Conservation (phyloP, 257 asterid genomes). For the Penstemon davidsonii region DNA sequence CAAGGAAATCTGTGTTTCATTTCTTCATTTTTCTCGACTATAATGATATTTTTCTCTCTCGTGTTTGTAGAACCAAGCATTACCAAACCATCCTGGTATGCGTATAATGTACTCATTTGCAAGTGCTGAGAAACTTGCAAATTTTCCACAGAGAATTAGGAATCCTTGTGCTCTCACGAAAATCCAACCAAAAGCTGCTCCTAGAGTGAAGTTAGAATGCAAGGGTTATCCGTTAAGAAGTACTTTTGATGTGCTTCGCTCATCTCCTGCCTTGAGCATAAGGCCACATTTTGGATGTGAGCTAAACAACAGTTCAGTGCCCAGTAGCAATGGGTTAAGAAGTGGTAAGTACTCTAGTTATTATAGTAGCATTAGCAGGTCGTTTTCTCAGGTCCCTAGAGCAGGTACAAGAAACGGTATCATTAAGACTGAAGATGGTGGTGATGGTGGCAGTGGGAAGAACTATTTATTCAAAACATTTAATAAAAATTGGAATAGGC, state of each 20-base stretch:
- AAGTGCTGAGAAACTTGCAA: conserved; percentile 31
- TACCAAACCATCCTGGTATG: conserved; percentile 40
- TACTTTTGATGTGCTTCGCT: conserved; percentile 26
- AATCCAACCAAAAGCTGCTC: conserved; percentile 30
- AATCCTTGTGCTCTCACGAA: conserved; percentile 37
- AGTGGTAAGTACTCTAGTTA: conserved; percentile 31
- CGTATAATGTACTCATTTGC: conserved; percentile 45
- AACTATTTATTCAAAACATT: conserved; percentile 32
- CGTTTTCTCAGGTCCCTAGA: conserved; percentile 52
- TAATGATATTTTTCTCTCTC: background rate
- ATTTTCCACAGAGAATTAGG: conserved; percentile 39
- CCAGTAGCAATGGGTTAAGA: conserved; percentile 36
- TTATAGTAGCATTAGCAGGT: conserved; percentile 40
- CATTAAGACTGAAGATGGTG: conserved; percentile 34
- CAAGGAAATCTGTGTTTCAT: too few species aligned
- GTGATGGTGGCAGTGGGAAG: conserved; percentile 33
- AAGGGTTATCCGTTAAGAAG: conserved; percentile 35
- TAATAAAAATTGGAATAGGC: conserved; percentile 35
- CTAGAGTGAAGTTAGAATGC: conserved; percentile 37
- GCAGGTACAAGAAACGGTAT: conserved; percentile 30
- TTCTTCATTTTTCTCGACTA: too few species aligned
- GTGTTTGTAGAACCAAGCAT: conserved; percentile 48
- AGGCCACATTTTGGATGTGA: conserved; percentile 42
- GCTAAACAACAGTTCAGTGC: conserved; percentile 33
- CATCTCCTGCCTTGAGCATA: conserved; percentile 39